A percentile compares a stretch with the other conserved stretches of the same genome.
Conservation (phyloP, 768 basidiomycete species). For the Neoboletus brunneissimus region DNA sequence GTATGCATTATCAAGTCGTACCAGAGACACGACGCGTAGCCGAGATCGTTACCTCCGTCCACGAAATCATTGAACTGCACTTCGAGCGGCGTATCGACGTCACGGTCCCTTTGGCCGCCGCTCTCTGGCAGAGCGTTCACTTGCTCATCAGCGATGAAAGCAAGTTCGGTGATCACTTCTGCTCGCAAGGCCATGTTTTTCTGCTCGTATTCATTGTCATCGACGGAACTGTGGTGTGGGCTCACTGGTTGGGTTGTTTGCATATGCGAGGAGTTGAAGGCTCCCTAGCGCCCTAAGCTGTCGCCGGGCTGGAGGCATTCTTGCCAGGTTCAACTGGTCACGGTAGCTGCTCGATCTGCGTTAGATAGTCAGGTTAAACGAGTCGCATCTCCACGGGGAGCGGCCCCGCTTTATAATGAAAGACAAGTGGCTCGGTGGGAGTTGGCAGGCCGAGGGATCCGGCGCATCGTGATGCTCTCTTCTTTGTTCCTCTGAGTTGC, state of each 20-base stretch:
- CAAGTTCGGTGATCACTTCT: conserved; percentile 29
- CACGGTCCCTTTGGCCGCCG: not conserved
- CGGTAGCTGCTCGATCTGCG: not conserved
- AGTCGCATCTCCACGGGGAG: not conserved
- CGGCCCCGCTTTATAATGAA: conserved; percentile 10
- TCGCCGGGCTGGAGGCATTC: conserved; percentile 24
- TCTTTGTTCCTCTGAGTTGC: conserved; percentile 6
- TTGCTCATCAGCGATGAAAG: conserved; percentile 20
- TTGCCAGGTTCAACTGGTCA: not conserved
- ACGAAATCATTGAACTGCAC: conserved; percentile 28
- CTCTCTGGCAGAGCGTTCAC: not conserved
- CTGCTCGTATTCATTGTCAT: not conserved
- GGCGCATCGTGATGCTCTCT: not conserved
- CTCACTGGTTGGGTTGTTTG: conserved; percentile 28
- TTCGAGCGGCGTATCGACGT: conserved; percentile 15
- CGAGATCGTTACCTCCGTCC: conserved; percentile 20
- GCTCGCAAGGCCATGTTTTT: not conserved
- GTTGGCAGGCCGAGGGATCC: not conserved
- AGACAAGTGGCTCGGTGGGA: not conserved
- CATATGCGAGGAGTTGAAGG: conserved; percentile 19
- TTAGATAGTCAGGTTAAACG: not conserved
- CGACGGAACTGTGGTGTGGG: not conserved
- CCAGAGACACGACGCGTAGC: not conserved
- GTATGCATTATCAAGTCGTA: not conserved
- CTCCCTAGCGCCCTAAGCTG: conserved; percentile 19